Base-by-base conservation (phyloP, 1,284 basidiomycete species). In the Cystobasidium slooffiae region DNA sequence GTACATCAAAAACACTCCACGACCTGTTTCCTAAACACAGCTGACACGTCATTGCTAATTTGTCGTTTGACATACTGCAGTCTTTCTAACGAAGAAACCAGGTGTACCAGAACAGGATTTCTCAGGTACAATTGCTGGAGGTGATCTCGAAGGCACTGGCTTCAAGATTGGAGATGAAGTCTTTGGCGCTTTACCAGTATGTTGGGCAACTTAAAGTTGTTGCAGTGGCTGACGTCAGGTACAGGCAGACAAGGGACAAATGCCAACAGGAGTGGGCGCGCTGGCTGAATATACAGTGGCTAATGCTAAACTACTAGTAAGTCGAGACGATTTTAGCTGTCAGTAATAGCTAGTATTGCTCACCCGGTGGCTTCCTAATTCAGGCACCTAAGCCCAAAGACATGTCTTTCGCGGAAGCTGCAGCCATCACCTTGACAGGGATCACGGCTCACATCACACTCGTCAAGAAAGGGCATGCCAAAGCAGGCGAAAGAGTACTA, bases 71-170 rank as follows among this genome's bases (percentile, higher is more conserved):
- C 16, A 12, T 31, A 46, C n/a, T 37, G 14, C 47, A 72, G 69
- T 49, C 37, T 82, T 87, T 63, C 37, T 88, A 0, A 83, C 84
- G 5, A 82, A 82, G 22, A 82, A 87, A 56, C 88, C 88, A 0
- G 82, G 86, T 47, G 82, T 86, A 7, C 83, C 87, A 47, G 89
- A 88, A 77, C 81, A 85, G 68, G 90, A 91, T 78, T 82, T 90
- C 61, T 83, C 88, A 0, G 90, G 90, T 0, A 82, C 86, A 0
- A 81, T 91, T 6, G 85, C 86, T 18, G 85, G 88, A 63, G 81
- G 84, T 0, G 87, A 88, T 74, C 85, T 78, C 22, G 43, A 22
- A 12, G 69, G 83, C 39, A 84, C 87, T 0, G 81, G 83, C 6
- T 88, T 88, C 78, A 82, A 82, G 0, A 81, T 83, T 6, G 89